Evolutionary conservation across 1,284 basidiomycete genomes (phyloP).

Genomic region (Naganishia sp.): DNA sequence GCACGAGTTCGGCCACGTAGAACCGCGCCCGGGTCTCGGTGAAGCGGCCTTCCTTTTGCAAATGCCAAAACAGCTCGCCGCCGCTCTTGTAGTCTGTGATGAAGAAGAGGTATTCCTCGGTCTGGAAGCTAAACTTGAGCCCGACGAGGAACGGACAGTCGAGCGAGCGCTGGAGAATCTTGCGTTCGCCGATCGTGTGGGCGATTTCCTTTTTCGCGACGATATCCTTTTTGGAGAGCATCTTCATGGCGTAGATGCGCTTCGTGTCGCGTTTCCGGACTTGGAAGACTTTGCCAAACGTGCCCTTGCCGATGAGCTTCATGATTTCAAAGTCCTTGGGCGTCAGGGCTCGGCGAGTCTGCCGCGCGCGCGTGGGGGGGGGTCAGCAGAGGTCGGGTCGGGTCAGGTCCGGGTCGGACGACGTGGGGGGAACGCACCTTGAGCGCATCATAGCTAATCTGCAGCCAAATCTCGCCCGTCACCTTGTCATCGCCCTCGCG

Average conservation of each 20-base stretch:
- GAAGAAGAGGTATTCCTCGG: constrained; percentile 90
- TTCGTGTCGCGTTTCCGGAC: constrained; percentile 97
- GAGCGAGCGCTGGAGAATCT: constrained; percentile 91
- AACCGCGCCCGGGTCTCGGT: constrained; percentile 89
- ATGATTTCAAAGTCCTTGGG: constrained; percentile 97
- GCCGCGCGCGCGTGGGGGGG: neutral
- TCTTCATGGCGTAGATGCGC: constrained; percentile 99
- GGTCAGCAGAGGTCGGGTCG: neutral
- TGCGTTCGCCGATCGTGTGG: constrained; percentile 98
- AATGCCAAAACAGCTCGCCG: constrained; percentile 96
- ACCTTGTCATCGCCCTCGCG: constrained; percentile 73
- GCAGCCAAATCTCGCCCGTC: constrained; percentile 89
- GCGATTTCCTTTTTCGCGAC: constrained; percentile 99
- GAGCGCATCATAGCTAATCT: constrained; percentile 88
- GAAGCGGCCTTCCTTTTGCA: constrained; percentile 92
- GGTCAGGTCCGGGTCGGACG: no score
- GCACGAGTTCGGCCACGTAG: constrained; percentile 90
- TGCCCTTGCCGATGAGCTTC: constrained; percentile 96
- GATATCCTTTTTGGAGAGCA: constrained; percentile 97
- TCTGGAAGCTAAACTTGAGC: constrained; percentile 98
- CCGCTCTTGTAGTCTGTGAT: constrained; percentile 99
- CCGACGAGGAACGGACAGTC: constrained; percentile 98
- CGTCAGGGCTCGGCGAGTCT: constrained; percentile 57
- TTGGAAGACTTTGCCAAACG: constrained; percentile 98
- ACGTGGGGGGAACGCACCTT: constrained; percentile 63